Evolutionary conservation across 2,329 filamentous ascomycete species (phyloP), one percentile per base, ranked within the genome.

Genomic region (Aspergillus ochraceus): DNA sequence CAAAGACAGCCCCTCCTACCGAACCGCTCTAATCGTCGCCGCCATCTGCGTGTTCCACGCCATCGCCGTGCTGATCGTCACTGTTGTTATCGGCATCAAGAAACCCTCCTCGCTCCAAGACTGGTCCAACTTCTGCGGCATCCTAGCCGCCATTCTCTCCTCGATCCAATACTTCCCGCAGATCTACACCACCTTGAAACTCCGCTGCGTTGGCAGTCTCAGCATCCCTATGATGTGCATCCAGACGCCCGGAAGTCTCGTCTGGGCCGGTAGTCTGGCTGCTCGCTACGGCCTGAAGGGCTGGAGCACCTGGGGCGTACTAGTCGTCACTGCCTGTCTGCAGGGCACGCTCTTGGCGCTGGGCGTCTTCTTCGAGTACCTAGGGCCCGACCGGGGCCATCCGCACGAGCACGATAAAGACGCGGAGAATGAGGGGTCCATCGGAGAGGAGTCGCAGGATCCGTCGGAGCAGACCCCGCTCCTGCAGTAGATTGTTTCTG

Each of bases 211-310:
- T 2, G 92, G 92, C 57, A 97, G 92, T 74, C 79, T 99, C 68
- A 97, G 92, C 70, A 95, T 99, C 58, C 89, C 92, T 4, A 98
- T 97, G 90, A 98, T 99, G 93, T 90, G 90, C 73, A 97, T 99
- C 36, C 95, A 99, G 76, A 97, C 94, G 0, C 95, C 95, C 0
- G 95, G 95, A 0, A 92, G 92, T 60, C 88, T 97, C 67, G 79
- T 99, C 6, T 98, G 96, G 78, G 92, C 94, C 0, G 88, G 84
- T 12, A 97, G 92, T 73, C 79, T 99, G 49, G 92, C 89, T 54
- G 86, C 86, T 8, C 85, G 95, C 50, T 83, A 97, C 20, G 95
- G 95, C 0, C 83, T 82, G 69, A 87, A 84, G 36, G 94, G 94
- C 0, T 99, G 95, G 95, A 97, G 93, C 76, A 92, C 92, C 0